Evolutionary conservation across 2,329 filamentous ascomycete species (phyloP), one percentile per base, ranked within the genome.

Genomic region (Ophiocordyceps australis): DNA sequence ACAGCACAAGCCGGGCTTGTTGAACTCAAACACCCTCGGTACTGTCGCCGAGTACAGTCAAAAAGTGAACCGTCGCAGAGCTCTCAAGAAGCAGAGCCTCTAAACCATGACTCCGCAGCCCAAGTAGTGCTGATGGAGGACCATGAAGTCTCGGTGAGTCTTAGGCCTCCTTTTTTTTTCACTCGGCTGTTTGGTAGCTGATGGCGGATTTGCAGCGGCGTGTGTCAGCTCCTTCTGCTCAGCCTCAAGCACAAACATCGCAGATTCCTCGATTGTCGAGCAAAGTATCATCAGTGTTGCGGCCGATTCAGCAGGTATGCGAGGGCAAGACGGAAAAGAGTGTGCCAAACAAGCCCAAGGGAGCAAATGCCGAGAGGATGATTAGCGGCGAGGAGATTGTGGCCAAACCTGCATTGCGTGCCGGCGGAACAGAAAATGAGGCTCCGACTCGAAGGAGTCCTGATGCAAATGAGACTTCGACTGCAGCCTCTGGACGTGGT

Each of bases 31-130:
- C 34, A 38, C 12, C 50, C 50, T 9, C 41, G 41, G 16, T 59
- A 60, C 30, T 57, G 51, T 24, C 48, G 55, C n/a, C 48, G 56
- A 20, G 43, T 54, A 14, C 52, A 61, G 31, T 60, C 56, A 24
- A 60, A 54, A 36, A 62, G 58, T 32, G 57, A 62, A 36, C 55
- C 56, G 17, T 41, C 37, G 3, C 39, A 45, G 10, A 27, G 26
- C 9, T 38, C 37, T 2, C 33, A 41, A 22, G 34, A 35, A 7
- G 29, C 36, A 6, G 42, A 45, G 3, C n/a, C 28, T 6, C 14
- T 14, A 8, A n/a, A n/a, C n/a, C n/a, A n/a, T n/a, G n/a, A n/a
- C n/a, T n/a, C n/a, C n/a, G n/a, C n/a, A n/a, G n/a, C n/a, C n/a
- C n/a, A n/a, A n/a, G n/a, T n/a, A n/a, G n/a, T n/a, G n/a, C n/a